Conservation (phyloP, 257 asterid genomes). For the Solanum lignicaule region DNA sequence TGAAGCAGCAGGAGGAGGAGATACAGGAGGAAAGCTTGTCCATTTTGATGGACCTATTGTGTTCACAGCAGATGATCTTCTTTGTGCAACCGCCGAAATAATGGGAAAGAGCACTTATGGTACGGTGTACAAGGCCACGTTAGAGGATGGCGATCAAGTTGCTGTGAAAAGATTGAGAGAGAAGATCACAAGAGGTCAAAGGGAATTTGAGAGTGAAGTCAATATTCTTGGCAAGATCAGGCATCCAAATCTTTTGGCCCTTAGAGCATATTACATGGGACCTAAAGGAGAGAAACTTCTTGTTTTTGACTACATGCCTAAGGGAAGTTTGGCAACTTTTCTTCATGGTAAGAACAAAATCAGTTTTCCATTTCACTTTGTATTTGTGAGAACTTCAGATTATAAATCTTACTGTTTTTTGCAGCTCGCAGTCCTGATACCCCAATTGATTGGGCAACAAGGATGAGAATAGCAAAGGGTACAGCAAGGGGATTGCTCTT, state of each 20-base stretch:
- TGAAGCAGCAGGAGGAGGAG: slow-evolving; percentile 65
- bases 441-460: slow-evolving; percentile 58
- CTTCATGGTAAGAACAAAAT: slow-evolving; percentile 56
- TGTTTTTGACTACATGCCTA: slow-evolving; percentile 87
- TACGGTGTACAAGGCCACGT: slow-evolving; percentile 79
- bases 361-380: background rate
- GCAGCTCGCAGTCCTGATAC: slow-evolving; percentile 79
- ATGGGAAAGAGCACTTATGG: slow-evolving; percentile 98
- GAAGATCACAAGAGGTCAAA: slow-evolving; percentile 74
- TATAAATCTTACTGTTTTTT: background rate
- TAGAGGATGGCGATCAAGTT: slow-evolving; percentile 84
- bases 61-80: slow-evolving; percentile 78
- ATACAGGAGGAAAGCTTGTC: slow-evolving; percentile 87
- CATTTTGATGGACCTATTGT: slow-evolving; percentile 82
- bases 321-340: slow-evolving; percentile 74
- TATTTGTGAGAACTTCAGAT: background rate
- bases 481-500: slow-evolving; percentile 70
- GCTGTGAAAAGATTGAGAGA: slow-evolving; percentile 95
- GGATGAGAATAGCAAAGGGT: slow-evolving; percentile 82
- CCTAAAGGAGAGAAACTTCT: slow-evolving; percentile 98
- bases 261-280: slow-evolving; percentile 85
- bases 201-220: slow-evolving; percentile 78
- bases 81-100: slow-evolving; percentile 92
- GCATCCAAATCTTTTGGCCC: slow-evolving; percentile 80
- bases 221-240: slow-evolving; percentile 70